Percentiles rank a stretch among this genome's conserved stretches.
Evolutionary conservation across 2,329 filamentous ascomycete species (phyloP).

Genomic region (Hyphodiscus sp.): DNA sequence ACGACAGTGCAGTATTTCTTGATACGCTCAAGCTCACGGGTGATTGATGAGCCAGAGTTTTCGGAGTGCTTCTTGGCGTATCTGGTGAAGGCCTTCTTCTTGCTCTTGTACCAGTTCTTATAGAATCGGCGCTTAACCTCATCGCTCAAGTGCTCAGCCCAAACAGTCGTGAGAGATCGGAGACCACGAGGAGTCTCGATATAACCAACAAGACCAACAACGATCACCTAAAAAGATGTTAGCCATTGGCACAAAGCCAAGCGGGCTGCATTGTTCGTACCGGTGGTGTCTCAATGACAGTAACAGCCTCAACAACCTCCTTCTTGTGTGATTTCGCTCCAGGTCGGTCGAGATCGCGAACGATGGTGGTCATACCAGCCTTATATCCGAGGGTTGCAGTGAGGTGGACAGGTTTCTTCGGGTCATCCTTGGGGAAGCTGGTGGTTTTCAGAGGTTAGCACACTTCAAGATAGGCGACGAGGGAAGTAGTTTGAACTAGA

Average conservation of each 20-base stretch:
- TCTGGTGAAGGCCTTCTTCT: constrained; percentile 99
- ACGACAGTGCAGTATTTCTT: constrained; percentile 99
- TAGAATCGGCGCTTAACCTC: constrained; percentile 99
- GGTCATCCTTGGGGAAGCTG: constrained; percentile 98
- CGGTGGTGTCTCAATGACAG: constrained; percentile 87
- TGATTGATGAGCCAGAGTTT: constrained; percentile 81
- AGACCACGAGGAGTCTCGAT: constrained; percentile 99
- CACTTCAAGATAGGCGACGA: not conserved
- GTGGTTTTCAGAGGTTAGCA: constrained; percentile 16
- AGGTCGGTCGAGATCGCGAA: constrained; percentile 90
- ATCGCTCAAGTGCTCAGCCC: constrained; percentile 98
- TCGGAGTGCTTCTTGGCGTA: constrained; percentile 99
- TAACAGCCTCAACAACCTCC: constrained; percentile 85
- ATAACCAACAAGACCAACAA: constrained; percentile 99
- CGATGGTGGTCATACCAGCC: constrained; percentile 99
- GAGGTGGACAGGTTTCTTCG: constrained; percentile 98
- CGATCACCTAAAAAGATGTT: constrained; percentile 85
- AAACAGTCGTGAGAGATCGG: constrained; percentile 98
- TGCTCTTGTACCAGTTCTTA: constrained; percentile 99
- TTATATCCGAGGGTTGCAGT: constrained; percentile 99
- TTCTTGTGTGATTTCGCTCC: constrained; percentile 99
- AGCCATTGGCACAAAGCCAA: constrained; percentile 68
- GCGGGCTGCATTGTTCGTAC: constrained; percentile 84
- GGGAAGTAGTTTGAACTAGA: not conserved
- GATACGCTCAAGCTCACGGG: constrained; percentile 98